Evolutionary conservation across 495 filamentous ascomycete species (phyloP).

Genomic region (Ramalina intermedia): DNA sequence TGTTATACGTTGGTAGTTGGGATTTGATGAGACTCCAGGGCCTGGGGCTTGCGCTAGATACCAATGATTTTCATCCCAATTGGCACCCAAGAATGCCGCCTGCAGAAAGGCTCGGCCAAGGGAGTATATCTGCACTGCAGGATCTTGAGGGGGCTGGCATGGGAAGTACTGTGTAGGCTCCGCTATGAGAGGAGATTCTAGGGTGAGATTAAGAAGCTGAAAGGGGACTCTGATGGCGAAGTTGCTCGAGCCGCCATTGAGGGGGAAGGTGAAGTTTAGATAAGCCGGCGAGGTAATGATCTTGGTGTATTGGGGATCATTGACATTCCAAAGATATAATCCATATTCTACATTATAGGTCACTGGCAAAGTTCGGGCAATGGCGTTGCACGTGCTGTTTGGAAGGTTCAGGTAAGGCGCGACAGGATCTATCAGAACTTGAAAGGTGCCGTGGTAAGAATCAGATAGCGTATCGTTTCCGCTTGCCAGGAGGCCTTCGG

Average conservation of each 20-base stretch:
- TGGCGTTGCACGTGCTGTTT: conserved; percentile 32
- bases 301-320: conserved; percentile 21
- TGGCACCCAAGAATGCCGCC: conserved; percentile 38
- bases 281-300: not conserved
- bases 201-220: conserved; percentile 35
- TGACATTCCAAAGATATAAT: conserved; percentile 37
- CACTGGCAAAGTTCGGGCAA: conserved; percentile 32
- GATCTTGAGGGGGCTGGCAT: conserved; percentile 21
- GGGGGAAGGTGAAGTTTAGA: conserved; percentile 13
- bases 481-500: conserved; percentile 22
- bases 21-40: conserved; percentile 17
- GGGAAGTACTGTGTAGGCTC: conserved; percentile 36
- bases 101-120: conserved; percentile 44
- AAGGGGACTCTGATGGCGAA: conserved; percentile 39
- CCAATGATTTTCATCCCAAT: conserved; percentile 26
- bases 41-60: conserved; percentile 38
- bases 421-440: conserved; percentile 22
- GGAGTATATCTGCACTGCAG: conserved; percentile 13
- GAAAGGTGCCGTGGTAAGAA: no score
- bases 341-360: conserved; percentile 23
- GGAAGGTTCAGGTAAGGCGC: conserved; percentile 37
- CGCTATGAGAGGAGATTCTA: conserved; percentile 31
- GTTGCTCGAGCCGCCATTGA: conserved; percentile 10
- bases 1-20: conserved; percentile 4
- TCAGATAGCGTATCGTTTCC: conserved; percentile 18